phyloP scores from a whole-genome alignment of 2,329 filamentous ascomycete genomes.

The Neocatenulostroma microsporum region DNA sequence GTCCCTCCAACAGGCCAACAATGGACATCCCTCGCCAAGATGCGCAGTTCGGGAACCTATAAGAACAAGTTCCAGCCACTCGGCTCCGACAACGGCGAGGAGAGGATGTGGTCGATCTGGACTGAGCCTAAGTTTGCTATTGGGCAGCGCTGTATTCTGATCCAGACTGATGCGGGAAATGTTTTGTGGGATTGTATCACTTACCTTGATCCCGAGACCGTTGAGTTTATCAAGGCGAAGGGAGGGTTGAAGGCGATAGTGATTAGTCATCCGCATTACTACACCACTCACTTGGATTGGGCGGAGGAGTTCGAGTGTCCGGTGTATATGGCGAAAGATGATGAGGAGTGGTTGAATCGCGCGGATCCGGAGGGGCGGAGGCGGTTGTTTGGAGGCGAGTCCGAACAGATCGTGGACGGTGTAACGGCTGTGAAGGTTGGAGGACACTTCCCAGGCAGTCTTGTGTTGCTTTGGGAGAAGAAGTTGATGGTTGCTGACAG shows the following conservation, averaged over 20 bases:
- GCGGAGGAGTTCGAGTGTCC: conserved; percentile 59
- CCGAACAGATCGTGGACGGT: conserved; percentile 36
- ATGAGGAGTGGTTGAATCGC: conserved; percentile 56
- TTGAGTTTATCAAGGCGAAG: conserved; percentile 49
- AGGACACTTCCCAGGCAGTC: conserved; percentile 71
- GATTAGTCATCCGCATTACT: conserved; percentile 66
- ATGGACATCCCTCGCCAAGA: conserved; percentile 52
- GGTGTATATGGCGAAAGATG: conserved; percentile 60
- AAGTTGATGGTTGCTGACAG: conserved; percentile 70
- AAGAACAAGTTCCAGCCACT: conserved; percentile 46
- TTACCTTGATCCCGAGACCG: conserved; percentile 58
- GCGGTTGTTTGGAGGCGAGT: conserved; percentile 38
- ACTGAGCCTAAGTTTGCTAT: conserved; percentile 54
- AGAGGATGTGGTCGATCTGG: conserved; percentile 37
- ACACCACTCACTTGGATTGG: conserved; percentile 69
- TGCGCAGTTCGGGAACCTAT: conserved; percentile 37
- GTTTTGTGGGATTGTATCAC: conserved; percentile 74
- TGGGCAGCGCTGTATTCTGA: conserved; percentile 64
- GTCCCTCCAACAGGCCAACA: conserved; percentile 56
- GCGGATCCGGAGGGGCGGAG: conserved; percentile 34
- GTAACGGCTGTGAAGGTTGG: conserved; percentile 61
- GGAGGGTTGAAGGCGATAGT: conserved; percentile 64
- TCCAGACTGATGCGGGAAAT: conserved; percentile 59
- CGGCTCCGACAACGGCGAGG: conserved; percentile 37
- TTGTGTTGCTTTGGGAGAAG: conserved; percentile 55